Evolutionary conservation across 768 basidiomycete genomes (phyloP).

Genomic region (Pulveroboletus sp.): DNA sequence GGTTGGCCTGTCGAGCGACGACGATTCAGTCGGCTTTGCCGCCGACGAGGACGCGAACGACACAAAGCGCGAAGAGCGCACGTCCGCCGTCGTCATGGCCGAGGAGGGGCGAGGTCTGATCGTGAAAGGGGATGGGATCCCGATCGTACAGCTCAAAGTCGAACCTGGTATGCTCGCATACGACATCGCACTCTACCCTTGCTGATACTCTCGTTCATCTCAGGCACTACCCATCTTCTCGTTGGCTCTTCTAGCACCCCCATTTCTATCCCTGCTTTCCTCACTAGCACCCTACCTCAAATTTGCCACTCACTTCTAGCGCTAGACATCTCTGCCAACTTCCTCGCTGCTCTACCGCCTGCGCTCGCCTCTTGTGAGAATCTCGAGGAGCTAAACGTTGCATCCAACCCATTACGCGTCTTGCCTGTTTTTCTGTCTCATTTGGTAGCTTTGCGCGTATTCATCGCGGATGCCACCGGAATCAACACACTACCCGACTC

Average conservation of each 20-base stretch:
- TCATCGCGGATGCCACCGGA: slow-evolving; percentile 90
- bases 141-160: slow-evolving; percentile 59
- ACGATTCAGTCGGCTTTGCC: slow-evolving; percentile 48
- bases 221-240: slow-evolving; percentile 92
- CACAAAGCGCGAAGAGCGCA: slow-evolving; percentile 61
- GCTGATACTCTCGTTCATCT: slow-evolving; percentile 1
- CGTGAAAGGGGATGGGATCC: slow-evolving; percentile 61
- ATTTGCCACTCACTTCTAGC: slow-evolving; percentile 79
- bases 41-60: slow-evolving; percentile 47
- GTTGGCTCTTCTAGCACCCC: slow-evolving; percentile 78
- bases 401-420: slow-evolving; percentile 85
- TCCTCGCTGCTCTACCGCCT: slow-evolving; percentile 77
- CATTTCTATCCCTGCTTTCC: slow-evolving; percentile 70
- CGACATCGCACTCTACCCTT: background rate
- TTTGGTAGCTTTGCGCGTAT: slow-evolving; percentile 71
- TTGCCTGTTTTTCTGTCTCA: slow-evolving; percentile 85
- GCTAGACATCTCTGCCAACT: slow-evolving; percentile 89
- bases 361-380: slow-evolving; percentile 72
- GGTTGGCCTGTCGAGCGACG: slow-evolving; percentile 49
- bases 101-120: slow-evolving; percentile 85
- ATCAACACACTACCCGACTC: slow-evolving; percentile 72
- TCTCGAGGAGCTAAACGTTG: slow-evolving; percentile 92
- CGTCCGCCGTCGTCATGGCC: slow-evolving; percentile 71
- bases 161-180: slow-evolving; percentile 56
- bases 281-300: slow-evolving; percentile 63